phyloP scores from a whole-genome alignment of 805 yeast genomes.

The Sporopachydermia lactativora region DNA sequence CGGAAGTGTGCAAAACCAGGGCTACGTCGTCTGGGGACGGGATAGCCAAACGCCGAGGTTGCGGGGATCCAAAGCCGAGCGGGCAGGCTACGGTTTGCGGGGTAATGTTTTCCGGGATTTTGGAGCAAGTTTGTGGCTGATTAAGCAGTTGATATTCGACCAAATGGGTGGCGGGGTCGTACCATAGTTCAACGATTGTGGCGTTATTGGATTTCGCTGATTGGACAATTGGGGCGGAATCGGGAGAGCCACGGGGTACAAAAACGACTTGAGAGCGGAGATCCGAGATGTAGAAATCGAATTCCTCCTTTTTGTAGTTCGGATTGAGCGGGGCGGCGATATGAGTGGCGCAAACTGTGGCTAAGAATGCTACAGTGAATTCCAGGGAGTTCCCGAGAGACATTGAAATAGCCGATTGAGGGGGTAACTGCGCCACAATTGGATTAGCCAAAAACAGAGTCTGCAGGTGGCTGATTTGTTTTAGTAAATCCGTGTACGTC shows the following conservation, averaged over 20 bases:
- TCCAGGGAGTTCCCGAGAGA: slow-evolving; percentile 50
- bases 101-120: slow-evolving; percentile 3
- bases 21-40: slow-evolving; percentile 41
- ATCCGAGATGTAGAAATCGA: slow-evolving; percentile 51
- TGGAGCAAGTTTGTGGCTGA: slow-evolving; percentile 1
- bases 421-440: slow-evolving; percentile 15
- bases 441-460: not conserved
- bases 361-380: slow-evolving; percentile 40
- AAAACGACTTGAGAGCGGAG: slow-evolving; percentile 41
- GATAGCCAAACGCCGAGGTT: not conserved
- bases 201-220: slow-evolving; percentile 35
- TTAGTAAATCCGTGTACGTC: not conserved
- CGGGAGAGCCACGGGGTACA: slow-evolving; percentile 36
- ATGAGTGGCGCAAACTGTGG: slow-evolving; percentile 38
- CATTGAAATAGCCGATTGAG: slow-evolving; percentile 39
- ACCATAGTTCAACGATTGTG: slow-evolving; percentile 39
- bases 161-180: slow-evolving; percentile 24
- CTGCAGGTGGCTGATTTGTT: not conserved
- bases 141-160: slow-evolving; percentile 25
- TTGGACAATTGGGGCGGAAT: slow-evolving; percentile 28
- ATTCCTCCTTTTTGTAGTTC: slow-evolving; percentile 43
- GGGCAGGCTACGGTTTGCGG: slow-evolving; percentile 4
- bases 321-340: slow-evolving; percentile 63
- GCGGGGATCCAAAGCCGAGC: slow-evolving; percentile 3
- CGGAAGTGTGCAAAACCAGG: slow-evolving; percentile 56